These are phyloP conservation scores for Priceomyces melissophilus DNA, from an alignment of 805 yeast genomes.

Conservation along the genomic window DNA sequence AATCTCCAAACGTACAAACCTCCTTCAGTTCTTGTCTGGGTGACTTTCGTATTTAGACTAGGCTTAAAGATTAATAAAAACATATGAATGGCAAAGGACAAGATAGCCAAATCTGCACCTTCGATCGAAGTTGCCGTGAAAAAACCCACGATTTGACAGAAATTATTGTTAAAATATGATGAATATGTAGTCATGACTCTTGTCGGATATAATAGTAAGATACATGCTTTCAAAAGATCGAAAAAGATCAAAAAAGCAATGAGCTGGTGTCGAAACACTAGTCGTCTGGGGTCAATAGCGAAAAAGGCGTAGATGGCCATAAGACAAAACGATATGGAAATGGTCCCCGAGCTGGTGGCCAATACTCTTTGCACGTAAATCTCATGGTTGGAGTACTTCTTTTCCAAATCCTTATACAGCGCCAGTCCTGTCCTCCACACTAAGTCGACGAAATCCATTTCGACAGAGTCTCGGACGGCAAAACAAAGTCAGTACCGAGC, in stretches of 20 bases:
- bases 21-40: conserved; percentile 49
- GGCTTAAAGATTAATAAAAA: conserved; percentile 70
- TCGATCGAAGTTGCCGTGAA: conserved; percentile 77
- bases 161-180: conserved; percentile 45
- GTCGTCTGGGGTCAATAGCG: conserved; percentile 60
- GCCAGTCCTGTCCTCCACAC: conserved; percentile 22
- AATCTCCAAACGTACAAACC: conserved; percentile 63
- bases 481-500: too few relatives aligned
- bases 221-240: conserved; percentile 71
- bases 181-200: conserved; percentile 43
- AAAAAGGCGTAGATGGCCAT: conserved; percentile 56
- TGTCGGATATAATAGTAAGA: conserved; percentile 66
- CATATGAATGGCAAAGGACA: conserved; percentile 80
- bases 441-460: conserved; percentile 7
- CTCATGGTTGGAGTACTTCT: conserved; percentile 25
- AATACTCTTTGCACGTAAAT: conserved; percentile 31
- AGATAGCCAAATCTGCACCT: conserved; percentile 82
- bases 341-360: conserved; percentile 36
- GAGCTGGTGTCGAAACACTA: conserved; percentile 67
- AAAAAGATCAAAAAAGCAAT: conserved; percentile 64
- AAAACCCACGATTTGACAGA: conserved; percentile 72
- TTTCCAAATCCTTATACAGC: conserved; percentile 5
- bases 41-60: conserved; percentile 38
- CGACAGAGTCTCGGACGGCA: too few relatives aligned
- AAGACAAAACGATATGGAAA: conserved; percentile 47